These are phyloP conservation scores for Calcarisporium arbuscula DNA, from an alignment of 2,329 filamentous ascomycete species.

Conservation along the genomic window DNA sequence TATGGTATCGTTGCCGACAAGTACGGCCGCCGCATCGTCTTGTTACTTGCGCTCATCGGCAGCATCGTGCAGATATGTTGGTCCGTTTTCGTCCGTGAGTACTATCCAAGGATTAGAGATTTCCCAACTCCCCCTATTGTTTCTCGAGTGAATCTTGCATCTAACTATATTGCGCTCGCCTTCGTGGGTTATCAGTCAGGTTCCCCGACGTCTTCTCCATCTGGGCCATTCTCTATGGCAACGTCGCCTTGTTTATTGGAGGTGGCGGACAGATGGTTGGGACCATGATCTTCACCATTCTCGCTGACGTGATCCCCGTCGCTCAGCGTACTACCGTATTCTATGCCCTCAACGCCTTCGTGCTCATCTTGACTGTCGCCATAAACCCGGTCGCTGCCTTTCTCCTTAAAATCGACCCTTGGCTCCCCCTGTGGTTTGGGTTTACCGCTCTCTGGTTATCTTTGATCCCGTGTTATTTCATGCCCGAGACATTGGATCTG, in stretches of 20 bases:
- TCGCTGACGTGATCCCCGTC: conserved; percentile 36
- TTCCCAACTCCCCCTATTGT: too few relatives aligned
- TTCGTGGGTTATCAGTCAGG: conserved; percentile 19
- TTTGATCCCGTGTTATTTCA: conserved; percentile 20
- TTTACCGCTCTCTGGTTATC: conserved; percentile 21
- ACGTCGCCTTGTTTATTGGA: conserved; percentile 32
- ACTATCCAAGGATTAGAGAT: too few relatives aligned
- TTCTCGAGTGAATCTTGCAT: neutral
- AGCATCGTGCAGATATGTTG: conserved; percentile 20
- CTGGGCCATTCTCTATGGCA: conserved; percentile 29
- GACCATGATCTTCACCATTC: conserved; percentile 39
- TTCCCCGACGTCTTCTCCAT: conserved; percentile 32
- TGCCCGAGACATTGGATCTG: conserved; percentile 39
- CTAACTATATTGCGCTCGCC: conserved; percentile 9
- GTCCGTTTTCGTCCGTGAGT: conserved; percentile 25
- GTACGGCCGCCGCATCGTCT: conserved; percentile 35
- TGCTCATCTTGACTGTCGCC: conserved; percentile 30
- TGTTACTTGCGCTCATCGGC: conserved; percentile 30
- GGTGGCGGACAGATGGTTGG: conserved; percentile 30
- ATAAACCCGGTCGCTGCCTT: conserved; percentile 33
- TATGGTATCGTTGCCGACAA: conserved; percentile 42
- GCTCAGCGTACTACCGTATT: conserved; percentile 32
- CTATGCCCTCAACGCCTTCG: conserved; percentile 31
- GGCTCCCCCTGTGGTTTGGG: conserved; percentile 33
- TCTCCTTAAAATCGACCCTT: conserved; percentile 31